These are phyloP conservation scores for Populus tomentosa DNA, from an alignment of 441 rosid genomes.

Conservation along the genomic window DNA sequence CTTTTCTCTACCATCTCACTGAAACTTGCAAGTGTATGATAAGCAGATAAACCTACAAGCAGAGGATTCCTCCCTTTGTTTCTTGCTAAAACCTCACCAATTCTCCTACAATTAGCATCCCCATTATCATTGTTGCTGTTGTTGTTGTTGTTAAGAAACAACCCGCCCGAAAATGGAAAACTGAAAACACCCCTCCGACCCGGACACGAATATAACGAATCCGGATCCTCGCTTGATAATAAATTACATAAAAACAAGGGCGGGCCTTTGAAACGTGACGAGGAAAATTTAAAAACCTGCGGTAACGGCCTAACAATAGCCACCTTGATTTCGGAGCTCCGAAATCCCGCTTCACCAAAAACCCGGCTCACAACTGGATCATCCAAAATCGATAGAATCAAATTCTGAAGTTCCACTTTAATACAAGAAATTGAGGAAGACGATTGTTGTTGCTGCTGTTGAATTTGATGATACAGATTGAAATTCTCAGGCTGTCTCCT, in stretches of 20 bases:
- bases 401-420: conserved; percentile 70
- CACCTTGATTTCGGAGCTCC: conserved; percentile 70
- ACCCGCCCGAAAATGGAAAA: conserved; percentile 14
- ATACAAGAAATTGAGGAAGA: conserved; percentile 47
- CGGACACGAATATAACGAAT: conserved; percentile 29
- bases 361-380: conserved; percentile 88
- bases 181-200: conserved; percentile 29
- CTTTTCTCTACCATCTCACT: conserved; percentile 34
- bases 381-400: conserved; percentile 71
- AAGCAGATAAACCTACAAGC: conserved; percentile 54
- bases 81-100: conserved; percentile 44
- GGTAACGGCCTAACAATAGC: conserved; percentile 69
- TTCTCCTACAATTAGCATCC: conserved; percentile 50
- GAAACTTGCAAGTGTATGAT: conserved; percentile 47
- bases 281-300: conserved; percentile 40
- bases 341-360: conserved; percentile 71
- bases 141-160: background rate
- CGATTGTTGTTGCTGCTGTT: conserved; percentile 32
- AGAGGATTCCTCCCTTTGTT: conserved; percentile 48
- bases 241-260: conserved; percentile 53
- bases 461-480: conserved; percentile 69
- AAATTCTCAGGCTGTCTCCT: conserved; percentile 75
- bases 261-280: conserved; percentile 39
- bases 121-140: conserved; percentile 10
- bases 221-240: conserved; percentile 27